A percentile compares a stretch with the other conserved stretches of the same genome.
These are phyloP conservation scores for Calonectria henricotiae DNA, from an alignment of 2,329 filamentous ascomycete species.

Conservation along the genomic window DNA sequence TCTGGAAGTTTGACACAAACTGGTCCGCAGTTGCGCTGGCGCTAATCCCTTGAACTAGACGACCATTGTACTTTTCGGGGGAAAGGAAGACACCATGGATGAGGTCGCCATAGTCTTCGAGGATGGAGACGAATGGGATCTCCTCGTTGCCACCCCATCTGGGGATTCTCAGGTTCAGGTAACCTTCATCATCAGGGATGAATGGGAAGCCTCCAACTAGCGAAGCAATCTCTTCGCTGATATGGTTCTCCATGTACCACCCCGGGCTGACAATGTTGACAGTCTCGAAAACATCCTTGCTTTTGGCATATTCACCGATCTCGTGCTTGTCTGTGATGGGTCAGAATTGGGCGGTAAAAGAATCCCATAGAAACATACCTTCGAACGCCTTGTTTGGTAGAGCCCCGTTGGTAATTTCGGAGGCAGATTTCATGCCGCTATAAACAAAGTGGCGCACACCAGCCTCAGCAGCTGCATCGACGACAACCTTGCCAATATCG, in stretches of 20 bases:
- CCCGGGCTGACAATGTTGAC: conserved; percentile 58
- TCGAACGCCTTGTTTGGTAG: conserved; percentile 56
- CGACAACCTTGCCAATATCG: conserved; percentile 57
- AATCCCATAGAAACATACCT: conserved; percentile 47
- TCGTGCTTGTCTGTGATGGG: conserved; percentile 56
- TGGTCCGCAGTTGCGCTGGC: conserved; percentile 54
- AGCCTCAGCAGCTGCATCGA: conserved; percentile 56
- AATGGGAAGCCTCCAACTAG: conserved; percentile 62
- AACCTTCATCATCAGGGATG: conserved; percentile 56
- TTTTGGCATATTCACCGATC: conserved; percentile 59
- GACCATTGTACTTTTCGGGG: conserved; percentile 58
- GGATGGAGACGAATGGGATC: conserved; percentile 60
- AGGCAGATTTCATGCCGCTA: conserved; percentile 56
- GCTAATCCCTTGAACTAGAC: conserved; percentile 60
- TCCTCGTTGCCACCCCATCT: conserved; percentile 59
- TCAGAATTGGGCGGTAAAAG: background rate
- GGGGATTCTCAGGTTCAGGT: conserved; percentile 58
- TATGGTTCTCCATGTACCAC: conserved; percentile 64
- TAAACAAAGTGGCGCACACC: conserved; percentile 59
- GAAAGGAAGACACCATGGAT: conserved; percentile 64
- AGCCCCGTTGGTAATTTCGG: conserved; percentile 55
- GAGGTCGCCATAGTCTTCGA: conserved; percentile 64
- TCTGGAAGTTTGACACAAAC: conserved; percentile 55
- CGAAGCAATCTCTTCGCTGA: conserved; percentile 55
- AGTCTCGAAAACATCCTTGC: conserved; percentile 55